Evolutionary conservation across 2,329 filamentous ascomycete genomes (phyloP).

Genomic region (Hymenoscyphus albidus): DNA sequence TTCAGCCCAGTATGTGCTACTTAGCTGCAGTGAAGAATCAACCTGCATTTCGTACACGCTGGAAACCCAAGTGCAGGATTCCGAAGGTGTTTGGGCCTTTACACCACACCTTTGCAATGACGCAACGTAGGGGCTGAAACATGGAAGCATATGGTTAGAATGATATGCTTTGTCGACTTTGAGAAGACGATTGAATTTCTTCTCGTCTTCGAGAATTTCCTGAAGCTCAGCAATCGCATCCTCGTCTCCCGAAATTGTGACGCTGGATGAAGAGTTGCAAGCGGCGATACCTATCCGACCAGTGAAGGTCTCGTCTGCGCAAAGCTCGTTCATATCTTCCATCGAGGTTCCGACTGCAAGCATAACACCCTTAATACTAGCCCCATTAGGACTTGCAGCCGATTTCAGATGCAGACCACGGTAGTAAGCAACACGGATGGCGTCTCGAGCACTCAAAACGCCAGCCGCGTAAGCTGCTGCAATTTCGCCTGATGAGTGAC

Average conservation of each 20-base stretch:
- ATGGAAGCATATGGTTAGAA: constrained; percentile 20
- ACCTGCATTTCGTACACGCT: neutral
- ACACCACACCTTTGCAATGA: no score
- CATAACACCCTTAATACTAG: constrained; percentile 21
- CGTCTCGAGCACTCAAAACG: constrained; percentile 31
- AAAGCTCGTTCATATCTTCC: constrained; percentile 20
- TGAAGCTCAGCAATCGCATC: constrained; percentile 16
- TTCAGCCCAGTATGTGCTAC: constrained; percentile 40
- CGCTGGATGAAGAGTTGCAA: constrained; percentile 22
- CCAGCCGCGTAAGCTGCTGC: constrained; percentile 39
- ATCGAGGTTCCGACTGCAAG: constrained; percentile 24
- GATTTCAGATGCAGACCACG: constrained; percentile 13
- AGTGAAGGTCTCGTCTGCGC: constrained; percentile 4
- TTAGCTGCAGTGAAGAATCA: constrained; percentile 21
- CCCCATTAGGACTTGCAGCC: constrained; percentile 11
- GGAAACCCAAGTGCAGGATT: constrained; percentile 35
- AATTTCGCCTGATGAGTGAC: constrained; percentile 38
- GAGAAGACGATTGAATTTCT: constrained; percentile 16
- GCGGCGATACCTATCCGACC: constrained; percentile 31
- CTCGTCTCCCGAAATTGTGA: constrained; percentile 29
- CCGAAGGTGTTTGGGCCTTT: neutral
- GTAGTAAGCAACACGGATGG: constrained; percentile 26
- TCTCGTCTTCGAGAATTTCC: constrained; percentile 17
- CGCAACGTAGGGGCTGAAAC: neutral
- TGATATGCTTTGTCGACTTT: constrained; percentile 29